phyloP scores from a whole-genome alignment of 345 rosid species.

The Ailanthus altissimus region DNA sequence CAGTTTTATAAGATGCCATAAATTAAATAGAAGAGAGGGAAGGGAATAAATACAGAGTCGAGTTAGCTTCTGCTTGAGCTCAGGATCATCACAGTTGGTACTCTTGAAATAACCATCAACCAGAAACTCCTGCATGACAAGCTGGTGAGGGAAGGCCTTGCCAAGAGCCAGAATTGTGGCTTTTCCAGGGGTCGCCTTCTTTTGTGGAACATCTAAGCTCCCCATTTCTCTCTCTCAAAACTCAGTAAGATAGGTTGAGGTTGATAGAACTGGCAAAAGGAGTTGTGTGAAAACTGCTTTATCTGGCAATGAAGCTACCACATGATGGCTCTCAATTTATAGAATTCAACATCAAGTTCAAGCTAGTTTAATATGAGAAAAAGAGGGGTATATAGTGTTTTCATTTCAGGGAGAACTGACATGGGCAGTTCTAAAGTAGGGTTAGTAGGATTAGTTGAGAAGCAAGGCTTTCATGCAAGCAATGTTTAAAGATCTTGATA shows the following conservation, averaged over 20 bases:
- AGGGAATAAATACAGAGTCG: conserved; percentile 64
- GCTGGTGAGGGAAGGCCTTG: conserved; percentile 97
- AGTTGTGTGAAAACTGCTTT: conserved; percentile 16
- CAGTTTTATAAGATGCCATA: too few relatives aligned
- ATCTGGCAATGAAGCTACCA: conserved; percentile 19
- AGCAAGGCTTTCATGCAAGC: conserved; percentile 42
- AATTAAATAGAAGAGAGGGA: conserved; percentile 12
- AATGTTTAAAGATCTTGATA: conserved; percentile 40
- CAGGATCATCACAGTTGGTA: conserved; percentile 92
- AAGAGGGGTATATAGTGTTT: not conserved
- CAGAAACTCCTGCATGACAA: conserved; percentile 89
- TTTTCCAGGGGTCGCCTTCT: conserved; percentile 53
- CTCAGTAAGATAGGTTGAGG: not conserved
- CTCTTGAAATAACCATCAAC: conserved; percentile 89
- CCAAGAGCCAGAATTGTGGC: conserved; percentile 86
- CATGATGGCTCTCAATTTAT: conserved; percentile 30
- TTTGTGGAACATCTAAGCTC: conserved; percentile 38
- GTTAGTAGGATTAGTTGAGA: conserved; percentile 42
- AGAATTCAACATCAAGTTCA: conserved; percentile 17
- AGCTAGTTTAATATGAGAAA: not conserved
- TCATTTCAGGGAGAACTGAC: conserved; percentile 12
- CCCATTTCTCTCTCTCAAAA: conserved; percentile 48
- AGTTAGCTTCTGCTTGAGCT: conserved; percentile 80
- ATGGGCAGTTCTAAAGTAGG: conserved; percentile 6
- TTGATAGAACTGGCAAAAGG: not conserved